Base-by-base conservation (phyloP, 768 basidiomycete genomes). In the Butyriboletus loyo region DNA sequence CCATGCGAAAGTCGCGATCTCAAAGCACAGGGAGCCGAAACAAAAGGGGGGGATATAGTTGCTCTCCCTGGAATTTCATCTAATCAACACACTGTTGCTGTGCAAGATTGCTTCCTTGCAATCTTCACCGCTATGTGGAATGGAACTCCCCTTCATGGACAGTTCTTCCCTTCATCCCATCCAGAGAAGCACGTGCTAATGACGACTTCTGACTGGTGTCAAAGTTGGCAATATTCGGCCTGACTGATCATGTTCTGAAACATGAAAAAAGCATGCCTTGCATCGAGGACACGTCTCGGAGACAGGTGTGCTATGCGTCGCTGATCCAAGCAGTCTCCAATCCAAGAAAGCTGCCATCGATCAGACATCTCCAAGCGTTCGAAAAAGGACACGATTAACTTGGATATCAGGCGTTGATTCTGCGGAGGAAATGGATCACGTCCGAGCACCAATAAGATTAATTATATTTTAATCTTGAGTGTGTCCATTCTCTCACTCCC, bases 311-410 rank as follows among this genome's bases (percentile, higher is more conserved):
- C n/a, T n/a, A 21, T 37, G 25, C 21, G 21, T 49, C 17, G 7
- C 49, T 43, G 36, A 55, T 44, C 41, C 36, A 35, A 55, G 25
- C 6, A 49, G 46, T 38, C 39, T 46, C 28, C 22, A 38, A 22
- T 44, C 31, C 27, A 17, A 56, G 31, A 14, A 44, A 21, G 38
- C 4, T 21, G 17, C 21, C 31, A 28, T 31, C 7, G 19, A 22
- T 25, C n/a, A 22, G 7, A 19, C 1, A 28, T 22, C 35, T 7
- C 17, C 25, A 19, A 30, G 19, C 14, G 24, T n/a, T 30, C 31
- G 10, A 21, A 59, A 60, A 24, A 21, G 46, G 45, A 34, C 45
- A 34, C 6, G 3, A 14, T 15, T 35, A 45, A 45, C 41, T 51
- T 27, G 21, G 19, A 49, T 59, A 25, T 30, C 24, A 32, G 19